Percentiles rank a stretch among this genome's conserved stretches.
Evolutionary conservation across 2,329 filamentous ascomycete species (phyloP).

Genomic region (Ophiostoma ulmi): DNA sequence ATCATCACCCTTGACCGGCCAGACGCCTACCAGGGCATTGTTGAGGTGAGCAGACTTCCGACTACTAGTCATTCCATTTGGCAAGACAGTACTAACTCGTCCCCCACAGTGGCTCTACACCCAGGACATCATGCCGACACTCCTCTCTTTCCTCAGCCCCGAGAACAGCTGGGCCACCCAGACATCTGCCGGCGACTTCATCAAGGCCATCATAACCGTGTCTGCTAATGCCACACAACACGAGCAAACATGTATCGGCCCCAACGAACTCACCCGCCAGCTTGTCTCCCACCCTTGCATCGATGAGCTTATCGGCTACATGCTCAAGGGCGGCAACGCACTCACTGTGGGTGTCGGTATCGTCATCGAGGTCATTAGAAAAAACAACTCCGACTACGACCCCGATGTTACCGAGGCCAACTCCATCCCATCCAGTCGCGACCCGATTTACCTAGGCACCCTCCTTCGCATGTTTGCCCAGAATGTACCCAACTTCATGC

Average conservation of each 20-base stretch:
- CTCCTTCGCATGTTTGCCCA: constrained; percentile 83
- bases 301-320: constrained; percentile 77
- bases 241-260: constrained; percentile 97
- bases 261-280: constrained; percentile 92
- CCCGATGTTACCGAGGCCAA: constrained; percentile 80
- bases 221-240: constrained; percentile 97
- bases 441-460: constrained; percentile 93
- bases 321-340: constrained; percentile 90
- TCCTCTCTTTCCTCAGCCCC: constrained; percentile 81
- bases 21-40: constrained; percentile 82
- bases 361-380: constrained; percentile 95
- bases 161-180: constrained; percentile 86
- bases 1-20: constrained; percentile 94
- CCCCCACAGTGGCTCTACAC: constrained; percentile 70
- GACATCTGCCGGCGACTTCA: constrained; percentile 92
- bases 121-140: constrained; percentile 77
- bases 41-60: constrained; percentile 34
- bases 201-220: constrained; percentile 98
- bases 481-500: constrained; percentile 91
- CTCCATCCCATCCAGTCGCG: constrained; percentile 72
- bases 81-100: neutral
- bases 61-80: neutral
- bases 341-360: constrained; percentile 95
- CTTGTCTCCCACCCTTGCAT: constrained; percentile 83
- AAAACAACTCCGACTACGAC: constrained; percentile 99